Evolutionary conservation across 306 rosid species (phyloP).

Genomic region (Cicer chorassanicum): DNA sequence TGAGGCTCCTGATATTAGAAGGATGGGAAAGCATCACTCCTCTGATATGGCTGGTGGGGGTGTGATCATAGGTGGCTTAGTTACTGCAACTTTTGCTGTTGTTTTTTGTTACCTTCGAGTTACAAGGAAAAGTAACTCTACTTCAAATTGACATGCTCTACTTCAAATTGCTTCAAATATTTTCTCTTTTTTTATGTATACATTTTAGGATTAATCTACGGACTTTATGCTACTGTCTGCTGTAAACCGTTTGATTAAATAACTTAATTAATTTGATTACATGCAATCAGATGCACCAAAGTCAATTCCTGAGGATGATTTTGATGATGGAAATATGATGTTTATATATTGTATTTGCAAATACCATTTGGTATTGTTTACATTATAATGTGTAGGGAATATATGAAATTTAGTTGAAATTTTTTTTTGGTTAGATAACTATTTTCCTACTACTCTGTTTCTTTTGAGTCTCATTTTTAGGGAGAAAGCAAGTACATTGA

Average conservation of each 20-base stretch:
- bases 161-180: neutral
- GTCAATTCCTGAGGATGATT: neutral
- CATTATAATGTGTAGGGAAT: conserved; percentile 24
- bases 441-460: conserved; percentile 18
- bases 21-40: conserved; percentile 66
- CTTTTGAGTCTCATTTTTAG: neutral
- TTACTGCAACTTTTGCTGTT: conserved; percentile 78
- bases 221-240: neutral
- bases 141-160: conserved; percentile 5
- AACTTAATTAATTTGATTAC: neutral
- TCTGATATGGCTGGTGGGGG: conserved; percentile 87
- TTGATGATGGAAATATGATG: neutral
- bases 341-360: neutral
- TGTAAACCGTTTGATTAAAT: neutral
- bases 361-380: conserved; percentile 18
- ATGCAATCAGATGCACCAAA: neutral
- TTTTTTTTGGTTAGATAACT: neutral
- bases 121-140: conserved; percentile 74
- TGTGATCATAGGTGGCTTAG: conserved; percentile 85
- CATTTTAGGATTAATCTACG: conserved; percentile 33
- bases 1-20: conserved; percentile 64
- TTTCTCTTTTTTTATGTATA: neutral
- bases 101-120: conserved; percentile 86
- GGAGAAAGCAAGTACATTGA: neutral
- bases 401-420: conserved; percentile 29